Evolutionary conservation across 352 stramenopile genomes (phyloP), one percentile per base, ranked within the genome.

Genomic region (Phytophthora cryptogea): DNA sequence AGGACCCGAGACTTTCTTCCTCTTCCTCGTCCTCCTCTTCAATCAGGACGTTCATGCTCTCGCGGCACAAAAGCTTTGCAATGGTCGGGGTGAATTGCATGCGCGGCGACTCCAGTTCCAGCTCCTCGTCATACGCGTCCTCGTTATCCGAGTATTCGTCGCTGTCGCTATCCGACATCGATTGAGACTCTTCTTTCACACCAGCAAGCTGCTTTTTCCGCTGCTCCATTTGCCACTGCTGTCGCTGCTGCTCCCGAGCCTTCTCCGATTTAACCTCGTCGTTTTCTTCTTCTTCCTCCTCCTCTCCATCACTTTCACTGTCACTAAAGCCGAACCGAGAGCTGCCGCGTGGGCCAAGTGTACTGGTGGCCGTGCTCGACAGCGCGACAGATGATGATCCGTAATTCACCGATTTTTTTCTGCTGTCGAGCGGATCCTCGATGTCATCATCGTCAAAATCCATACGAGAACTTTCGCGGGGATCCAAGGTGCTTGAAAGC

Each of bases 21-120:
- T 76, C 67, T 5, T 85, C 67, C 5, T 67, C 64, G 16, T 74
- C 63, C 42, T 85, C 78, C 39, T 86, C 78, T 31, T 88, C 78
- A 7, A 88, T 76, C 10, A 88, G 48, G 5, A 86, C 61, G 58
- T 88, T 88, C 47, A 67, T 73, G 54, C 75, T 86, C 42, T 82
- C 63, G 26, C 78, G 78, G 33, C 59, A 53, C 10, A 88, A 45
- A 37, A 88, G 55, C 5, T 63, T 75, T 28, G 74, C 77, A 48
- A 88, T 63, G 14, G 68, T 68, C 46, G 73, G 62, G 30, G 67
- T 76, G 43, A 83, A 74, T 17, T 69, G 59, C 37, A 86, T 80
- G 14, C 75, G 73, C 32, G 75, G 53, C 2, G 66, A 67, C 36
- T 78, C 68, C 16, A 55, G 57, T 31, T 76, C 73, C 2, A 63